Conservation (phyloP, 2,329 filamentous ascomycete genomes). For the Dothidotthia symphoricarpi region DNA sequence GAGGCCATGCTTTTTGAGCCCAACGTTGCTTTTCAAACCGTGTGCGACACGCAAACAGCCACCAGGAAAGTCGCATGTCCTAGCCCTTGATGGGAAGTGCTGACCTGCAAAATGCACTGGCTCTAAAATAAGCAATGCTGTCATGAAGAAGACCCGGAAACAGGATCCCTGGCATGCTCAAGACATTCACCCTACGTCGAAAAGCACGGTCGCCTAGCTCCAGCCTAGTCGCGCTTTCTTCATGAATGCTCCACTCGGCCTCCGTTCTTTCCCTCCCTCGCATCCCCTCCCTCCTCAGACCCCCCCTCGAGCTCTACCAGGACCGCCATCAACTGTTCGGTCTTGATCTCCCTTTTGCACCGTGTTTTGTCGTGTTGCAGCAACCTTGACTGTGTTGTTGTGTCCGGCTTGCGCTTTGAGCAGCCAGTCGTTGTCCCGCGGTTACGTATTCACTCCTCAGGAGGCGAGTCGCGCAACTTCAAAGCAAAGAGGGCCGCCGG, state of each 20-base stretch:
- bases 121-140: constrained; percentile 32
- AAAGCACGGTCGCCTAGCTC: constrained; percentile 32
- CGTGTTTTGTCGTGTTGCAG: constrained; percentile 19
- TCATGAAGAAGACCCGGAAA: constrained; percentile 26
- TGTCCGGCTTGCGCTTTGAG: constrained; percentile 13
- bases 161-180: constrained; percentile 28
- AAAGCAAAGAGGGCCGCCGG: constrained; percentile 18
- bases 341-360: constrained; percentile 10
- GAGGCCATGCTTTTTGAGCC: constrained; percentile 10
- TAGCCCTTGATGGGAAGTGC: constrained; percentile 19
- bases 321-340: constrained; percentile 16
- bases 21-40: constrained; percentile 2
- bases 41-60: constrained; percentile 22
- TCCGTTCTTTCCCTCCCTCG: constrained; percentile 29
- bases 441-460: constrained; percentile 34
- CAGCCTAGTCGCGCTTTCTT: constrained; percentile 33
- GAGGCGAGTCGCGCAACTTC: constrained; percentile 26
- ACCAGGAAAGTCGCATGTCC: constrained; percentile 12
- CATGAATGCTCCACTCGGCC: constrained; percentile 31
- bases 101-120: constrained; percentile 19
- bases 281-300: constrained; percentile 22
- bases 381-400: constrained; percentile 20
- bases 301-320: constrained; percentile 25
- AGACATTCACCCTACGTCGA: constrained; percentile 35
- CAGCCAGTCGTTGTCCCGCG: constrained; percentile 23